A percentile compares a stretch with the other conserved stretches of the same genome.
Evolutionary conservation across 2,329 filamentous ascomycete species (phyloP).

Genomic region (Diplodia scrobiculata): DNA sequence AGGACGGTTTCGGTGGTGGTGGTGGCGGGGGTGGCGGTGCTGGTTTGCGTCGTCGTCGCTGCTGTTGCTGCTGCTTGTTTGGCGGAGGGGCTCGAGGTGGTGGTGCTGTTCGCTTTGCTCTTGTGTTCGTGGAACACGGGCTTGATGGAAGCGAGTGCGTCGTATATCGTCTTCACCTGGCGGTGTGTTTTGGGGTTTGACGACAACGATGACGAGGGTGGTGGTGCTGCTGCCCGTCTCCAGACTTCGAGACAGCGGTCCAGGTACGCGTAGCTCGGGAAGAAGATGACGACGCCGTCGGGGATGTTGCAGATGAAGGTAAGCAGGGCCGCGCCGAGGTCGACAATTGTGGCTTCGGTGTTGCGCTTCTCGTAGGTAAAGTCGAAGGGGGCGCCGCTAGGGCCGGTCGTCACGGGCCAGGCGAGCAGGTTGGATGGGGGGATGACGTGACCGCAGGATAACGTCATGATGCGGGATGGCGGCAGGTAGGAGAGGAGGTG

Average conservation of each 20-base stretch:
- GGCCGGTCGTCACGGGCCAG: conserved; percentile 63
- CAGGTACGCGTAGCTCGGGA: conserved; percentile 91
- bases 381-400: conserved; percentile 65
- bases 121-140: conserved; percentile 47
- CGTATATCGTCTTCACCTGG: conserved; percentile 56
- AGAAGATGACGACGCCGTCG: conserved; percentile 91
- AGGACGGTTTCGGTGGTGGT: conserved; percentile 67
- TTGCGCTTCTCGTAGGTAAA: conserved; percentile 82
- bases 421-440: conserved; percentile 79
- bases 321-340: conserved; percentile 73
- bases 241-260: conserved; percentile 63
- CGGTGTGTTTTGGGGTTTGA: conserved; percentile 24
- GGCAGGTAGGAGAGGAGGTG: conserved; percentile 80
- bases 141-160: conserved; percentile 62
- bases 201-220: neutral
- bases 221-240: conserved; percentile 37
- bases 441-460: conserved; percentile 95
- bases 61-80: neutral
- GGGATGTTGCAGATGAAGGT: conserved; percentile 73
- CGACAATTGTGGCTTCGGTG: conserved; percentile 67
- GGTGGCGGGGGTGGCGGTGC: conserved; percentile 34
- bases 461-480: conserved; percentile 66
- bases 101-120: conserved; percentile 3
- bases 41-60: neutral
- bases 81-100: neutral